Evolutionary conservation across 1,284 basidiomycete genomes (phyloP).

Genomic region (Porodaedalea pini): DNA sequence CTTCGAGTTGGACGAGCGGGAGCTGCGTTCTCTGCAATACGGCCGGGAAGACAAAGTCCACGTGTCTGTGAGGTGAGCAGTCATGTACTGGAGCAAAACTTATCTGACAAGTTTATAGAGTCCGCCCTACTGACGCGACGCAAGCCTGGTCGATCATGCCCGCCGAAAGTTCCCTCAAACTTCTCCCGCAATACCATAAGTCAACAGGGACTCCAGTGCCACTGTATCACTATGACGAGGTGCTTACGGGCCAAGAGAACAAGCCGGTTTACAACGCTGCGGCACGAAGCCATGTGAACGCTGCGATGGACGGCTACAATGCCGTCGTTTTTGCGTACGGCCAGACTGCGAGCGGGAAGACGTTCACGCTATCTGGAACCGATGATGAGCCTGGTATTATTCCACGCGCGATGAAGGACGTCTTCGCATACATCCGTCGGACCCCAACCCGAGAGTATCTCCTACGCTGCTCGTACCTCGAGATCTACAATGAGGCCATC

Average conservation of each 20-base stretch:
- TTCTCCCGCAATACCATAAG: constrained; percentile 54
- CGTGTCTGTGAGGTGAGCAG: constrained; percentile 72
- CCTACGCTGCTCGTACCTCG: constrained; percentile 89
- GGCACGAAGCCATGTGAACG: constrained; percentile 82
- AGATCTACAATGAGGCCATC: constrained; percentile 95
- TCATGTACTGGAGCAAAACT: too few relatives aligned
- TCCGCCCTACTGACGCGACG: constrained; percentile 58
- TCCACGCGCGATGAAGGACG: constrained; percentile 84
- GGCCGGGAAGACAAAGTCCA: constrained; percentile 81
- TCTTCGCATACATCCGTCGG: constrained; percentile 71
- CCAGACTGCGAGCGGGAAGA: constrained; percentile 89
- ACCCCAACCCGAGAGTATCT: constrained; percentile 86
- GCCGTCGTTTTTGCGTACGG: constrained; percentile 94
- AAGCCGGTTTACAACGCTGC: constrained; percentile 82
- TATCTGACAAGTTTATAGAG: constrained; percentile 42
- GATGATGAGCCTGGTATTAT: constrained; percentile 90
- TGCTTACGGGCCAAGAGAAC: constrained; percentile 82
- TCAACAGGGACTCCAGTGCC: constrained; percentile 37
- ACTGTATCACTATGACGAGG: constrained; percentile 72
- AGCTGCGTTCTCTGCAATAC: constrained; percentile 43
- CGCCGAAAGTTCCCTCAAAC: constrained; percentile 45
- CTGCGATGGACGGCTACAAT: constrained; percentile 98
- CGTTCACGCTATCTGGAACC: constrained; percentile 84
- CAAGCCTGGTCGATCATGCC: constrained; percentile 54
- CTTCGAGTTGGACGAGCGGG: constrained; percentile 57